Evolutionary conservation across 176 grass and related monocot species (phyloP), one percentile per base, ranked within the genome.

Genomic region (Tillandsia leiboldiana): DNA sequence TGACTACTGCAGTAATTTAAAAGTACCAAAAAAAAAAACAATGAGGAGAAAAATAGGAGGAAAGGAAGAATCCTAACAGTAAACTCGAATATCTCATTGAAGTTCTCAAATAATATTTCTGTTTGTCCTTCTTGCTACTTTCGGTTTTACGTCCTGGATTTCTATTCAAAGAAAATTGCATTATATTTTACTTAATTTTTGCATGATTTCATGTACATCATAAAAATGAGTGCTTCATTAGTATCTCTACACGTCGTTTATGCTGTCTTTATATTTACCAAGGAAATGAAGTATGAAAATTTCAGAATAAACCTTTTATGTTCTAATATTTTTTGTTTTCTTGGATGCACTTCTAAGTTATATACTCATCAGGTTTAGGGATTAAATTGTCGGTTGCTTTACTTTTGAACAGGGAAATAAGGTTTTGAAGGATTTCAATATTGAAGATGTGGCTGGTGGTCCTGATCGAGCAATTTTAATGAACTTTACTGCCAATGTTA

Each of bases 351-450:
- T 48, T 48, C 14, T 26, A 23, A 24, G 9, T 64, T 26, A 22
- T 26, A 42, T 42, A 42, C 4, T 42, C 17, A 10, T 61, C 56
- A 9, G 8, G 56, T 20, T 61, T 23, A 61, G 24, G 18, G 11
- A 26, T 12, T 51, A 64, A 64, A 7, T 50, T 27, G 11, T 50
- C 49, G 7, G 18, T 15, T 42, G 33, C 33, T 42, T 15, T 26
- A 64, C 9, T 13, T 64, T 57, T 17, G 11, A 51, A 48, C 77
- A 96, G 91, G 91, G 82, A 18, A 20, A 51, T 50, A 90, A 87
- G 78, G 87, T 96, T 76, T 67, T 96, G 70, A 71, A 54, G 54
- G 91, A 96, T 58, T 96, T 90, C 69, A 88, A 96, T 69, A 96
- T 96, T 80, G 68, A 79, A 81, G 75, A 87, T 57, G 83, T 76